These are phyloP conservation scores for Plasmodium ovale DNA, from an alignment of 169 alveolate species.

Conservation along the genomic window DNA sequence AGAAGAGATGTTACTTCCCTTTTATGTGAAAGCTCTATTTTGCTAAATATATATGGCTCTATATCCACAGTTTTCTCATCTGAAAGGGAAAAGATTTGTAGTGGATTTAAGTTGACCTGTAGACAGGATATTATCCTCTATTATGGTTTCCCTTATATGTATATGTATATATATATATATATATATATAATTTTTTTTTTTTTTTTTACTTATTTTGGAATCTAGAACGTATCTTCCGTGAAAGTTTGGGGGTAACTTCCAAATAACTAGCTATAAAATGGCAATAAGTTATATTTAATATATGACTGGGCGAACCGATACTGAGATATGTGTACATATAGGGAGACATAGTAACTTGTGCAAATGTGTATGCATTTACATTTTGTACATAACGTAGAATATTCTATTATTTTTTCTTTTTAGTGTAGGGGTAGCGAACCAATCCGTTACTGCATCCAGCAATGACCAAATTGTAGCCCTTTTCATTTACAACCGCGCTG, in stretches of 20 bases:
- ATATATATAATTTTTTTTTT: background rate
- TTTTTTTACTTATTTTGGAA: constrained; percentile 61
- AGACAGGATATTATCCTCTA: too few species aligned
- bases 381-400: background rate
- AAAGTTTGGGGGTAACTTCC: constrained; percentile 70
- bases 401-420: background rate
- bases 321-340: background rate
- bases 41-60: constrained; percentile 71
- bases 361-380: background rate
- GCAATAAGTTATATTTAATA: too few species aligned
- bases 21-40: constrained; percentile 66
- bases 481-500: constrained; percentile 65
- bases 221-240: constrained; percentile 35
- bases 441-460: constrained; percentile 75
- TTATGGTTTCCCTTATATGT: too few species aligned
- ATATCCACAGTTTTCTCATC: constrained; percentile 61
- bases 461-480: constrained; percentile 42
- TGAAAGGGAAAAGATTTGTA: background rate
- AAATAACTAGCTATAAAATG: constrained; percentile 42
- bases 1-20: constrained; percentile 70
- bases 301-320: too few species aligned
- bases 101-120: too few species aligned
- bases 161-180: background rate
- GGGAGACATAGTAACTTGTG: background rate
- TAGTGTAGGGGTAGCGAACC: constrained; percentile 10